These are phyloP conservation scores for Globisporangium viniferum DNA, from an alignment of 352 stramenopile genomes.

Conservation along the genomic window DNA sequence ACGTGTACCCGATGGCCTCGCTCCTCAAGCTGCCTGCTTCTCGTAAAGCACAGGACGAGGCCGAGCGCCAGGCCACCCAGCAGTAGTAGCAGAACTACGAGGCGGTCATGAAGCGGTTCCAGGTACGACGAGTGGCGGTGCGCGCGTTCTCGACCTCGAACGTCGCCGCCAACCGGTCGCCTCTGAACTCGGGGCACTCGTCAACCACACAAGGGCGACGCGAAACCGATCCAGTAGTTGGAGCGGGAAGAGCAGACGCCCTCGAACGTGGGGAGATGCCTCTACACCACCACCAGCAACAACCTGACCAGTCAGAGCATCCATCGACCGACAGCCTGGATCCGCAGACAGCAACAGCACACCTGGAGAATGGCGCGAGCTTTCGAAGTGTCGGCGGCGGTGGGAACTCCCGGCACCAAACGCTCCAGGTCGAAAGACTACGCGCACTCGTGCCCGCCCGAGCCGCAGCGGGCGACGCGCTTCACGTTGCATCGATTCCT, in stretches of 20 bases:
- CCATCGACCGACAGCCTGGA: neutral
- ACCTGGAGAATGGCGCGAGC: neutral
- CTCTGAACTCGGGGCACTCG: neutral
- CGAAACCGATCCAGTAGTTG: neutral
- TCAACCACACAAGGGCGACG: neutral
- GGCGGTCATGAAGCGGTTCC: slow-evolving; percentile 7
- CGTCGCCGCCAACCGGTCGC: neutral
- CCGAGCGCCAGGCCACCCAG: neutral
- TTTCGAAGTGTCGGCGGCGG: neutral
- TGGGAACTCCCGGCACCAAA: neutral
- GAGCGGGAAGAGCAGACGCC: neutral
- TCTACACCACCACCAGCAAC: neutral
- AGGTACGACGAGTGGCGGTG: slow-evolving; percentile 1
- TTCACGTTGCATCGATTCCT: neutral
- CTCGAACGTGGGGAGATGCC: neutral
- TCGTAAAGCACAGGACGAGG: slow-evolving; percentile 2
- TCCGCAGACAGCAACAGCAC: neutral
- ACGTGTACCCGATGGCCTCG: neutral
- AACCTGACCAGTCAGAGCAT: neutral
- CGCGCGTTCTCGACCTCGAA: slow-evolving; percentile 7
- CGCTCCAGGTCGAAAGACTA: neutral
- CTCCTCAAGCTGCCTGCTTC: neutral
- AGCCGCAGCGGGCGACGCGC: neutral
- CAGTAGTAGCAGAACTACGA: slow-evolving; percentile 6
- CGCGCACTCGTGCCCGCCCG: neutral